Evolutionary conservation across 1,284 basidiomycete genomes (phyloP).

Genomic region (Ganoderma multipileum): DNA sequence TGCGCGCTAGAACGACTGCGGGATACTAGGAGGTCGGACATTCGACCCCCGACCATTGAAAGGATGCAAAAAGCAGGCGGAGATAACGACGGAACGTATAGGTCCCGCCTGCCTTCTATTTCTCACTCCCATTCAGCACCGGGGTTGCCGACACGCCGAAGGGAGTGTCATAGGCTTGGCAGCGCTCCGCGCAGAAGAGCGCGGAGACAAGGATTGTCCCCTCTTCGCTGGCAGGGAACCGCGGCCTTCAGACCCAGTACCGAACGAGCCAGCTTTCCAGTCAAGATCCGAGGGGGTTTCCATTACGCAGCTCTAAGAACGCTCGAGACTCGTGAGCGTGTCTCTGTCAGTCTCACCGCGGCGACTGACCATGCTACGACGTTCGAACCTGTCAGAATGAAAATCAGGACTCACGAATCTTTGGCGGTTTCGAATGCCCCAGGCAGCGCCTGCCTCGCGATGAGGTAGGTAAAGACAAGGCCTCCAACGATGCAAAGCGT

Average conservation of each 20-base stretch:
- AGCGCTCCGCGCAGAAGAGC: neutral
- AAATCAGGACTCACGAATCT: constrained; percentile 26
- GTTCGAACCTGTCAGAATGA: neutral
- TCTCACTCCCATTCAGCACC: neutral
- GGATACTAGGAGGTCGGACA: neutral
- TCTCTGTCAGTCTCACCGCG: neutral
- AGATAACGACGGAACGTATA: neutral
- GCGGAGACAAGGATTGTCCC: neutral
- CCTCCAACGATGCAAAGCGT: constrained; percentile 28
- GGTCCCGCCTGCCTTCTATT: neutral
- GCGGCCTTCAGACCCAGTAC: neutral
- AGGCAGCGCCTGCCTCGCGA: constrained; percentile 19
- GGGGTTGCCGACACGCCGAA: neutral
- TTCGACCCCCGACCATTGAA: neutral
- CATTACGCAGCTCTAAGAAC: neutral
- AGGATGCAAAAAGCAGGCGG: neutral
- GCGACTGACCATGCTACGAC: neutral
- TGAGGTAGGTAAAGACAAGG: constrained; percentile 22
- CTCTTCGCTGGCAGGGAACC: neutral
- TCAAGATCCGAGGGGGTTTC: neutral
- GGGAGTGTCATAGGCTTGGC: neutral
- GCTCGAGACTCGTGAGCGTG: neutral
- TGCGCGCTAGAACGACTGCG: neutral
- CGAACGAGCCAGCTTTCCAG: neutral
- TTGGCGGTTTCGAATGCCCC: constrained; percentile 30